phyloP scores from a whole-genome alignment of 164 flowering plant genomes.

The Pachysandra terminalis region DNA sequence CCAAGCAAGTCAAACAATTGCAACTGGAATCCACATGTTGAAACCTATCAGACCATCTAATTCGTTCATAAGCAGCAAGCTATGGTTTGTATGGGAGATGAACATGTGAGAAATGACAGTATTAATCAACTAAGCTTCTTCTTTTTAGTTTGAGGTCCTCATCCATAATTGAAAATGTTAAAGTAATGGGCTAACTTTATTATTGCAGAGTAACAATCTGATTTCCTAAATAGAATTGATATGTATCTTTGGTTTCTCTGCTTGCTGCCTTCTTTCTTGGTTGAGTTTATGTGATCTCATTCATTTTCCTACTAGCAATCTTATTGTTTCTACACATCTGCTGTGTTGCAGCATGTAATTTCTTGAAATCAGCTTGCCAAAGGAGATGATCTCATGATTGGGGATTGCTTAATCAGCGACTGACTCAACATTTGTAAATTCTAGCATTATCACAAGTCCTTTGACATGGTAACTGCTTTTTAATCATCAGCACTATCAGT shows the following conservation, averaged over 20 bases:
- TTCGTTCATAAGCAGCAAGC: too few species aligned
- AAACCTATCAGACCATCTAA: too few species aligned
- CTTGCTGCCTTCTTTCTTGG: not conserved
- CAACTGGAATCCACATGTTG: too few species aligned
- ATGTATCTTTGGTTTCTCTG: not conserved
- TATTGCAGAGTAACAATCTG: not conserved
- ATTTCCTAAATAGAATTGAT: not conserved
- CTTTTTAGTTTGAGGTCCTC: too few species aligned
- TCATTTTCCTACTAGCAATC: not conserved
- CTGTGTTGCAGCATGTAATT: constrained; percentile 67
- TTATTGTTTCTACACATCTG: not conserved
- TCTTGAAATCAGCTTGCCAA: constrained; percentile 88
- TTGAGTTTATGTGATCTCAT: not conserved
- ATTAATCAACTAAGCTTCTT: too few species aligned
- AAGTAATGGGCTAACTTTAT: not conserved
- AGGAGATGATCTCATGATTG: constrained; percentile 58
- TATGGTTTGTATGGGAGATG: too few species aligned
- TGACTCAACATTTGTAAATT: constrained; percentile 4
- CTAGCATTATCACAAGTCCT: not conserved
- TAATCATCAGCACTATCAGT: too few species aligned
- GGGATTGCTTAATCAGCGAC: not conserved
- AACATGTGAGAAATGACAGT: too few species aligned
- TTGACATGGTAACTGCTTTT: not conserved
- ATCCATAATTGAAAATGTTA: too few species aligned
- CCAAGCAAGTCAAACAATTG: too few species aligned